phyloP scores from a whole-genome alignment of 1,139 yeast species.

The Sugiyamaella castrensis region DNA sequence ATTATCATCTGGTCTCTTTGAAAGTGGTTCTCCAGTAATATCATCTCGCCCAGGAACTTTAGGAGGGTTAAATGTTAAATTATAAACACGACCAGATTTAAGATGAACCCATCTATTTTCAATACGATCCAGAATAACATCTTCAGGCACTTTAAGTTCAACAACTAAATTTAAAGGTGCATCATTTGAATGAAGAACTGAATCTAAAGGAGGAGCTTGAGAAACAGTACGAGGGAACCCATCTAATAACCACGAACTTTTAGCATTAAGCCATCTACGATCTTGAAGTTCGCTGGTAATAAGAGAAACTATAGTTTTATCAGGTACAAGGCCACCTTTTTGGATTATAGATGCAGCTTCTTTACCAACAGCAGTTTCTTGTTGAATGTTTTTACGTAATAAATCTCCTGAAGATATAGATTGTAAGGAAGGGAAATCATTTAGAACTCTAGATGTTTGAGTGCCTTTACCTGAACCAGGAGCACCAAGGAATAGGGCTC shows the following conservation, averaged over 20 bases:
- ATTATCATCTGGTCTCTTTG: slow-evolving; percentile 79
- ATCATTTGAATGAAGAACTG: slow-evolving; percentile 41
- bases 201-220: slow-evolving; percentile 65
- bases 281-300: slow-evolving; percentile 50
- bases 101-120: slow-evolving; percentile 83
- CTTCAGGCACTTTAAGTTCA: slow-evolving; percentile 78
- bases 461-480: slow-evolving; percentile 98
- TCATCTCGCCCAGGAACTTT: slow-evolving; percentile 77
- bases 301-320: slow-evolving; percentile 58
- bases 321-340: slow-evolving; percentile 72
- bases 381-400: slow-evolving; percentile 62
- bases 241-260: slow-evolving; percentile 71
- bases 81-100: slow-evolving; percentile 83
- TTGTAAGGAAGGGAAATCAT: slow-evolving; percentile 47
- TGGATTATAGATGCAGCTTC: slow-evolving; percentile 56
- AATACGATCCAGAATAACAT: slow-evolving; percentile 72
- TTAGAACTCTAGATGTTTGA: slow-evolving; percentile 62
- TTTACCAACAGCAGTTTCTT: slow-evolving; percentile 54
- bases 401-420: slow-evolving; percentile 80
- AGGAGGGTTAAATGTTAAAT: slow-evolving; percentile 85
- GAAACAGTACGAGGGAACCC: slow-evolving; percentile 82
- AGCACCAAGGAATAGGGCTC: slow-evolving; percentile 78
- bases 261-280: slow-evolving; percentile 46
- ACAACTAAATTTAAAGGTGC: slow-evolving; percentile 67
- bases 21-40: slow-evolving; percentile 79